Evolutionary conservation across 2,329 filamentous ascomycete genomes (phyloP).

Genomic region (Fusarium heterosporum): DNA sequence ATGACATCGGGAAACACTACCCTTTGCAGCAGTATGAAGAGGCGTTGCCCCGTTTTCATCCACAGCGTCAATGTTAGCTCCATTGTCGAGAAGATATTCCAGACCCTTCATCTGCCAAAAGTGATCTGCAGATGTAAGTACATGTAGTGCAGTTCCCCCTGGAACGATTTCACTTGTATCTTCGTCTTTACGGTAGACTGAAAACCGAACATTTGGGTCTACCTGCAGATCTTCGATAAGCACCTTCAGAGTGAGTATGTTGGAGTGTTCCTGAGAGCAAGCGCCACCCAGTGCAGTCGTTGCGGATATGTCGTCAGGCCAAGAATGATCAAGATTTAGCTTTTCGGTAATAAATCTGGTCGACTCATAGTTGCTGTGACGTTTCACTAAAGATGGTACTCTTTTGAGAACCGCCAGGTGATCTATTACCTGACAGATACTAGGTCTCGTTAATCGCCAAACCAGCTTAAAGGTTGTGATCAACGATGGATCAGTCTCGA

Average conservation of each 20-base stretch:
- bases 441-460: slow-evolving; percentile 7
- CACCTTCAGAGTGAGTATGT: slow-evolving; percentile 24
- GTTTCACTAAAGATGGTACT: neutral
- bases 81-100: slow-evolving; percentile 23
- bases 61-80: slow-evolving; percentile 18
- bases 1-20: neutral
- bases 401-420: slow-evolving; percentile 7
- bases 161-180: neutral
- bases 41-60: slow-evolving; percentile 18
- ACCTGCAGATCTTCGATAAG: slow-evolving; percentile 33
- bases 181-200: neutral
- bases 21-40: slow-evolving; percentile 29
- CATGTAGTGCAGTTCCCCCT: slow-evolving; percentile 34
- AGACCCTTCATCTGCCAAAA: slow-evolving; percentile 39
- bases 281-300: slow-evolving; percentile 16
- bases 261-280: slow-evolving; percentile 16
- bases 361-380: slow-evolving; percentile 17
- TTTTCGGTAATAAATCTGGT: neutral
- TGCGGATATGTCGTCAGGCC: accelerated
- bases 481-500: neutral
- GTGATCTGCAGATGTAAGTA: slow-evolving; percentile 24
- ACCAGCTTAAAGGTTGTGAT: slow-evolving; percentile 1
- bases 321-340: accelerated
- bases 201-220: slow-evolving; percentile 23
- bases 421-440: neutral